A percentile compares a stretch with the other conserved stretches of the same genome.
These are phyloP conservation scores for Magnusiomyces paraingens DNA, from an alignment of 1,139 yeast genomes.

Conservation along the genomic window DNA sequence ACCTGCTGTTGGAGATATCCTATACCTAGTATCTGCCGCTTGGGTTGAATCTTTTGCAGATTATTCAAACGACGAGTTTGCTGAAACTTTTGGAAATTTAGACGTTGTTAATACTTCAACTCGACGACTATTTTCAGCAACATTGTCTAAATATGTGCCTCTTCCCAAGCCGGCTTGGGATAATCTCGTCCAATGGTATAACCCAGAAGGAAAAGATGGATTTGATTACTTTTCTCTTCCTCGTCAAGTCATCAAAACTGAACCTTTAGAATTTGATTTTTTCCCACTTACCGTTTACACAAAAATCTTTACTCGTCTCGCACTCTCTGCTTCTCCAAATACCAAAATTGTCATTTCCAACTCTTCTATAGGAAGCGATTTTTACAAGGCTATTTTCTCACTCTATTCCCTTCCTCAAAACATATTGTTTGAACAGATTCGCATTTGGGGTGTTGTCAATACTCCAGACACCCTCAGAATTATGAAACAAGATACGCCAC, in stretches of 20 bases:
- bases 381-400: background rate
- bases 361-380: background rate
- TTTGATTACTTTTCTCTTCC: constrained; percentile 8
- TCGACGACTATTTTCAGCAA: background rate
- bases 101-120: constrained; percentile 11
- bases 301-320: constrained; percentile 7
- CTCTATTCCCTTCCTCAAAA: no score
- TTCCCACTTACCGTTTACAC: constrained; percentile 5
- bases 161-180: constrained; percentile 13
- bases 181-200: constrained; percentile 11
- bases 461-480: background rate
- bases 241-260: constrained; percentile 4
- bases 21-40: background rate
- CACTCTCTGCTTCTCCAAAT: background rate
- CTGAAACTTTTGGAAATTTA: constrained; percentile 7
- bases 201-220: background rate
- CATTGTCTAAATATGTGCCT: background rate
- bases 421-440: background rate
- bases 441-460: background rate
- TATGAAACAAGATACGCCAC: background rate
- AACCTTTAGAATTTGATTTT: constrained; percentile 6
- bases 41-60: background rate
- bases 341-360: background rate
- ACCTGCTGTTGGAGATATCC: background rate
- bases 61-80: background rate